Conservation (phyloP, 108 stramenopile genomes). For the Hondaea fermentalgiana region DNA sequence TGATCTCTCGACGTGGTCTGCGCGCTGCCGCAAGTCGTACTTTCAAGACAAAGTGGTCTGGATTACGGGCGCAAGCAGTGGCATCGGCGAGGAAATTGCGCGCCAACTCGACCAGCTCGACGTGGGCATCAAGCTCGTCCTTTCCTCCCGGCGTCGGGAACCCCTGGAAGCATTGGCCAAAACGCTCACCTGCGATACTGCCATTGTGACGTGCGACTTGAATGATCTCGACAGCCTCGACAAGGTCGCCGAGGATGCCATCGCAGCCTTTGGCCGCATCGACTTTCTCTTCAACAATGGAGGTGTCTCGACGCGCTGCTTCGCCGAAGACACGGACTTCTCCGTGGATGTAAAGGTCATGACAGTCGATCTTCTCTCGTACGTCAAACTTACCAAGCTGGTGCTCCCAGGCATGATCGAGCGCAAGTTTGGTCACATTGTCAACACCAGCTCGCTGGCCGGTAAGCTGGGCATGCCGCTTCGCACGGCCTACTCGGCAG, state of each 20-base stretch:
- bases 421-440: background rate
- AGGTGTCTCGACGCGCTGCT: background rate
- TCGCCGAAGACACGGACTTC: background rate
- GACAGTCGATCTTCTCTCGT: background rate
- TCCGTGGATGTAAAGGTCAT: background rate
- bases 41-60: background rate
- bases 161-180: background rate
- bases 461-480: conserved; percentile 7
- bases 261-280: background rate
- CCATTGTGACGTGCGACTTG: background rate
- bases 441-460: background rate
- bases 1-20: background rate
- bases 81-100: background rate
- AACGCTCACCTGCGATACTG: background rate
- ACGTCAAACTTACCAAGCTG: background rate
- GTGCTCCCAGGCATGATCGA: background rate
- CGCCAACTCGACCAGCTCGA: background rate
- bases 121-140: background rate
- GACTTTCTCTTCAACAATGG: background rate
- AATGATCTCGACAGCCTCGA: background rate
- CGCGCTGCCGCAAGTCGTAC: background rate
- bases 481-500: background rate
- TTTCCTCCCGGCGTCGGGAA: background rate
- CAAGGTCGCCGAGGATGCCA: background rate
- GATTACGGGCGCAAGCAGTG: background rate